phyloP scores from a whole-genome alignment of 768 basidiomycete genomes.

The Flagelloscypha sp. region DNA sequence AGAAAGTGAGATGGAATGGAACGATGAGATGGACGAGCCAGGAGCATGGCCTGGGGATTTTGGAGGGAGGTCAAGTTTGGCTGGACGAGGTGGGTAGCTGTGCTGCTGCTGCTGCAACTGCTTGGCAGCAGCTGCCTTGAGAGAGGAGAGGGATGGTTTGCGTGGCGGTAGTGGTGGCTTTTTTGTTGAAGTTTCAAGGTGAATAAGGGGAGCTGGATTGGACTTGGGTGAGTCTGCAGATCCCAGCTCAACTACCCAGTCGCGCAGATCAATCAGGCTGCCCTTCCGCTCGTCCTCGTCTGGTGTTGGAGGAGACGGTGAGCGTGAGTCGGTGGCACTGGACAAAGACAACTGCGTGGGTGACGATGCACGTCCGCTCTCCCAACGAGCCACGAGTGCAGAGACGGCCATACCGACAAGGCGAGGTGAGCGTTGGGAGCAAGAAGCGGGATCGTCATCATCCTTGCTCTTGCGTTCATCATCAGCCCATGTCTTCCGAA shows the following conservation, averaged over 20 bases:
- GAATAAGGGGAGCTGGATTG: conserved; percentile 40
- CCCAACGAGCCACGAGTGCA: too few species aligned
- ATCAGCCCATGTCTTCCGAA: conserved; percentile 30
- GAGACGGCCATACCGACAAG: too few species aligned
- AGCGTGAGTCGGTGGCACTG: conserved; percentile 36
- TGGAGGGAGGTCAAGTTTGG: conserved; percentile 25
- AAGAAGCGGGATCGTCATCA: too few species aligned
- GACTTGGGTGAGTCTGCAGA: conserved; percentile 19
- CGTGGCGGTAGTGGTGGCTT: conserved; percentile 62
- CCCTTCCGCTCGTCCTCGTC: conserved; percentile 35
- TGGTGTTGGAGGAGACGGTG: conserved; percentile 42
- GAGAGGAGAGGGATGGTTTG: conserved; percentile 45
- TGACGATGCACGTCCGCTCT: too few species aligned
- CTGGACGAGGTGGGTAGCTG: conserved; percentile 44
- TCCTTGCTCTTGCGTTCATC: too few species aligned
- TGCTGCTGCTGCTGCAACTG: conserved; percentile 51
- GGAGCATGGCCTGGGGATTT: conserved; percentile 43
- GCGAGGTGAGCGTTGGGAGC: conserved; percentile 16
- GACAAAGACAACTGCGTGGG: too few species aligned
- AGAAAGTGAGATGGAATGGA: conserved; percentile 77
- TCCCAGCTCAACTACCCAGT: conserved; percentile 66
- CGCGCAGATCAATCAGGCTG: conserved; percentile 62
- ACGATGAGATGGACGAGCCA: conserved; percentile 71
- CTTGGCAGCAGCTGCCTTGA: conserved; percentile 28
- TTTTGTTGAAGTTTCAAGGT: conserved; percentile 43